Conservation (phyloP, 2,329 filamentous ascomycete species). For the Sarocladium kiliense region DNA sequence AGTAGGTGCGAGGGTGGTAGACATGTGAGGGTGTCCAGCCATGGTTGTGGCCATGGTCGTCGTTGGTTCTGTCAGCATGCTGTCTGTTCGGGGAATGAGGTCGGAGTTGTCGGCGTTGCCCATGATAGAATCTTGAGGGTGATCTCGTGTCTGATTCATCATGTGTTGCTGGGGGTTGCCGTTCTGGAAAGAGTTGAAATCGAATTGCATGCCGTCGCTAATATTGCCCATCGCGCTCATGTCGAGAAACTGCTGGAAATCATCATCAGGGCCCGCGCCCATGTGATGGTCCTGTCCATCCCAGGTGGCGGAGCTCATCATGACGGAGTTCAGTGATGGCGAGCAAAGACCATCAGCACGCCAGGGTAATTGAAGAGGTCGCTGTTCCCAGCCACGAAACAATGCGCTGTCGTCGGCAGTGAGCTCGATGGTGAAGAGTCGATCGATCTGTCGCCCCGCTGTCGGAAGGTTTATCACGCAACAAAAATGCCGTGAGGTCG, state of each 20-base stretch:
- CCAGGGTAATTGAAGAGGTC: background rate
- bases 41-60: conserved; percentile 39
- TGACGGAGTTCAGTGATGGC: conserved; percentile 18
- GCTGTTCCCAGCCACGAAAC: background rate
- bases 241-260: conserved; percentile 60
- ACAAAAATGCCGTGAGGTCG: too few species aligned
- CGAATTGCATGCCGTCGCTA: conserved; percentile 51
- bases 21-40: conserved; percentile 36
- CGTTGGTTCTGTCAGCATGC: conserved; percentile 39
- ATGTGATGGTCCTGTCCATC: conserved; percentile 47
- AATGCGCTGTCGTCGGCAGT: too few species aligned
- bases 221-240: conserved; percentile 52
- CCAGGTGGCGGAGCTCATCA: conserved; percentile 52
- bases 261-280: conserved; percentile 48
- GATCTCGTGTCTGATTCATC: conserved; percentile 24
- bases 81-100: conserved; percentile 24
- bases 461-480: too few species aligned
- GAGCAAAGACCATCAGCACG: background rate
- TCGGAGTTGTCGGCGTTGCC: conserved; percentile 23
- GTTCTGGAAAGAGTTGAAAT: conserved; percentile 51
- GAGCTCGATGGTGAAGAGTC: too few species aligned
- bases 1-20: conserved; percentile 38
- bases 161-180: conserved; percentile 25
- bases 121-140: conserved; percentile 30
- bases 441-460: too few species aligned